Base-by-base conservation (phyloP, 768 basidiomycete genomes). In the Heimioporus sp. region DNA sequence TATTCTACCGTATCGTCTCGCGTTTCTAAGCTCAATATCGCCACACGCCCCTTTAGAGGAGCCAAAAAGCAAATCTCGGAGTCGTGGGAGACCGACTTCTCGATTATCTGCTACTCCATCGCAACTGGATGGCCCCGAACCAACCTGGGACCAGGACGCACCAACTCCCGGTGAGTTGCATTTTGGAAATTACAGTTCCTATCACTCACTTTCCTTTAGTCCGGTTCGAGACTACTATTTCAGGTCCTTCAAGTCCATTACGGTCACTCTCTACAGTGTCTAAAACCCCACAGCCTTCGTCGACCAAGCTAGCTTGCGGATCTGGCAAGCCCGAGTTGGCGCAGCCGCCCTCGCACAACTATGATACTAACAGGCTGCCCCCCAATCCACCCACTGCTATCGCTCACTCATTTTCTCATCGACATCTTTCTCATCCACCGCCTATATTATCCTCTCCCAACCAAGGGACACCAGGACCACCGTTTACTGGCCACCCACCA, bases 401-500 rank as follows among this genome's bases (percentile, higher is more conserved):
- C 52, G 64, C 63, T 5, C 61, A 65, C 42, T 57, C 58, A 10
- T 53, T 52, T 41, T 45, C 46, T 41, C 59, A 55, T 48, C 62
- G 57, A 52, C 40, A 55, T 38, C 48, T 51, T 32, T 56, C 65
- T 32, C 58, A 61, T 41, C 40, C 52, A 35, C 53, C 58, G 1
- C 35, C 58, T 24, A 36, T 53, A 12, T 52, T 65, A 32, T 46
- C 58, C 41, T 60, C 49, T 32, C 65, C 50, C 52, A 46, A 43
- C 37, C 58, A 58, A 10, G 52, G 41, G 30, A 49, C 49, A 2
- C 51, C 55, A 19, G 55, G 56, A 9, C 49, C 61, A 38, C 65
- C 64, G 10, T 58, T 68, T 6, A 55, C 60, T 5, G 53, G 63
- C 37, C 72, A 71, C 31, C 67, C 49, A n/a, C 69, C 56, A 35